A percentile compares a stretch with the other conserved stretches of the same genome.
Conservation (phyloP, 371 early-diverging fungal species). For the Mucor velutinosus region DNA sequence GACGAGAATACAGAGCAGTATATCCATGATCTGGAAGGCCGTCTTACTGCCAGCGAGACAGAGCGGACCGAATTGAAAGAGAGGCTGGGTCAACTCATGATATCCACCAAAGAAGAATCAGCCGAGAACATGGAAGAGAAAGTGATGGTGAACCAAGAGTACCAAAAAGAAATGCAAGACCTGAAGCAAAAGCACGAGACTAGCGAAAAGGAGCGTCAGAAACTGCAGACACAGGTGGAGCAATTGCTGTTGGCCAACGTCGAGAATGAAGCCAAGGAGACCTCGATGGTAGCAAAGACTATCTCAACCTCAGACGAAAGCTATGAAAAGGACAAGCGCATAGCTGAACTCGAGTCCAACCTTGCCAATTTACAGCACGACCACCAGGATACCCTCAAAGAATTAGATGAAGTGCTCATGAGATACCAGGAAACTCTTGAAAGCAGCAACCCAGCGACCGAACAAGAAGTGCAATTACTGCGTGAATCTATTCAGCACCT, state of each 20-base stretch:
- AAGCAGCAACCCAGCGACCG: not conserved
- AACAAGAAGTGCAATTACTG: conserved; percentile 19
- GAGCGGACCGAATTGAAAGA: conserved; percentile 28
- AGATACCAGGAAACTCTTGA: conserved; percentile 45
- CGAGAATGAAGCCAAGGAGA: not conserved
- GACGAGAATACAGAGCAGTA: conserved; percentile 54
- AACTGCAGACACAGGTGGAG: conserved; percentile 15
- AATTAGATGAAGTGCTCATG: conserved; percentile 38
- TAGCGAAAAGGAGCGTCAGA: conserved; percentile 12
- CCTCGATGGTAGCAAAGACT: not conserved
- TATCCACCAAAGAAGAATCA: conserved; percentile 8
- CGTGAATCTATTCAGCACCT: conserved; percentile 22
- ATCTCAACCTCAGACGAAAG: conserved; percentile 17
- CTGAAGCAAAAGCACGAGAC: conserved; percentile 14
- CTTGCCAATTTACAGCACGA: conserved; percentile 30
- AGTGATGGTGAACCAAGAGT: not conserved
- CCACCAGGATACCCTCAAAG: conserved; percentile 38
- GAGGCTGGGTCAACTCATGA: conserved; percentile 29
- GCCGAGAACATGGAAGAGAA: conserved; percentile 15
- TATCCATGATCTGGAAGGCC: conserved; percentile 47
- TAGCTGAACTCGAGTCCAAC: conserved; percentile 21
- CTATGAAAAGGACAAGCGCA: conserved; percentile 22
- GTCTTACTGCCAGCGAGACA: conserved; percentile 37
- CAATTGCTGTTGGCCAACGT: conserved; percentile 1
- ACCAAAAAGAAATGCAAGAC: conserved; percentile 14